Evolutionary conservation across 2,329 filamentous ascomycete genomes (phyloP).

Genomic region (Cucurbitaria berberidis): DNA sequence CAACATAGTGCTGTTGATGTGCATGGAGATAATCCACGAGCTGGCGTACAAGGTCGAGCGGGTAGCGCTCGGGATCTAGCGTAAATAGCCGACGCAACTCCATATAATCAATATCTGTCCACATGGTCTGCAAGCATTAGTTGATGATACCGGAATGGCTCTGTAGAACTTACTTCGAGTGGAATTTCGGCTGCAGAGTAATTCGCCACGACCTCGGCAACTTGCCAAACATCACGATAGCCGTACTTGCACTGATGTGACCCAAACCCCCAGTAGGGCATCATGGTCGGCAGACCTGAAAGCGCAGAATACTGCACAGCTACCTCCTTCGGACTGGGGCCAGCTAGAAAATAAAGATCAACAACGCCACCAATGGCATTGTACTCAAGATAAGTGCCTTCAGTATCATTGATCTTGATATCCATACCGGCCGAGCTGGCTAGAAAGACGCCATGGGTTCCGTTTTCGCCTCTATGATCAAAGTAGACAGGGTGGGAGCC

Average conservation of each 20-base stretch:
- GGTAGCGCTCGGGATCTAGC: conserved; percentile 68
- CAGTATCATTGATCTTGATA: conserved; percentile 71
- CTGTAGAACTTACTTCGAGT: conserved; percentile 27
- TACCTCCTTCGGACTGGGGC: conserved; percentile 55
- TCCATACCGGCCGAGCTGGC: conserved; percentile 64
- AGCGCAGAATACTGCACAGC: conserved; percentile 57
- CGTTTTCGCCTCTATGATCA: conserved; percentile 65
- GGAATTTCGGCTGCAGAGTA: conserved; percentile 70
- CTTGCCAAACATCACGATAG: conserved; percentile 63
- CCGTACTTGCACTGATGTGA: conserved; percentile 60
- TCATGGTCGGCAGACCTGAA: conserved; percentile 54
- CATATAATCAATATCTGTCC: conserved; percentile 78
- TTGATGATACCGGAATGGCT: accelerated
- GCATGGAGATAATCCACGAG: conserved; percentile 70
- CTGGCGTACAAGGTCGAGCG: conserved; percentile 65
- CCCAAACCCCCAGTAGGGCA: conserved; percentile 61
- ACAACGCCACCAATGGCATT: conserved; percentile 80
- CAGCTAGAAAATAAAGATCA: conserved; percentile 65
- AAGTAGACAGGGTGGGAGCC: conserved; percentile 78
- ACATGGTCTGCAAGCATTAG: conserved; percentile 66
- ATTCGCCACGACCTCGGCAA: conserved; percentile 70
- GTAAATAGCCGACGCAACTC: conserved; percentile 65
- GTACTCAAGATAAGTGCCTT: conserved; percentile 76
- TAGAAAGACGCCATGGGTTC: conserved; percentile 47
- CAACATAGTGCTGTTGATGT: conserved; percentile 71